These are phyloP conservation scores for Trichoderma pleuroti DNA, from an alignment of 2,329 filamentous ascomycete genomes.

Conservation along the genomic window DNA sequence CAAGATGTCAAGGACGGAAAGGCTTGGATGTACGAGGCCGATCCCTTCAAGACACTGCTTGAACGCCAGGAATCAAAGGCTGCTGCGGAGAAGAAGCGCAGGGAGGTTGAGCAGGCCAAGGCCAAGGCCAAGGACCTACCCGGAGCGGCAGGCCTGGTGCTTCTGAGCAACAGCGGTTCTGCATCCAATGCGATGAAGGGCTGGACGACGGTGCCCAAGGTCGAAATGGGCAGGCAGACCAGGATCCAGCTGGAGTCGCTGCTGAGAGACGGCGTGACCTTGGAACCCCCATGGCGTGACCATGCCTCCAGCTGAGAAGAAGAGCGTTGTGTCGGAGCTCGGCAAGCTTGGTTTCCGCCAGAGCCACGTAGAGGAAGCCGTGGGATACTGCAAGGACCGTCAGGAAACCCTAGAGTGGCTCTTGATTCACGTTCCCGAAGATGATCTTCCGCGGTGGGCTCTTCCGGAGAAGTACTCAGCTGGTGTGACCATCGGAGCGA, in stretches of 20 bases:
- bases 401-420: slow-evolving; percentile 96
- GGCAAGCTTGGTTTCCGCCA: slow-evolving; percentile 77
- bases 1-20: slow-evolving; percentile 72
- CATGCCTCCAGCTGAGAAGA: slow-evolving; percentile 57
- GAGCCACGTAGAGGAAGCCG: slow-evolving; percentile 85
- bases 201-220: slow-evolving; percentile 82
- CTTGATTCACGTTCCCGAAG: slow-evolving; percentile 92
- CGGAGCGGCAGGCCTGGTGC: slow-evolving; percentile 53
- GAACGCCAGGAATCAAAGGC: slow-evolving; percentile 77
- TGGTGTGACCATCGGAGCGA: slow-evolving; percentile 80
- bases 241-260: slow-evolving; percentile 75
- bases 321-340: slow-evolving; percentile 67
- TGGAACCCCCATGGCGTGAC: slow-evolving; percentile 82
- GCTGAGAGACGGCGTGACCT: slow-evolving; percentile 70
- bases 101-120: slow-evolving; percentile 63
- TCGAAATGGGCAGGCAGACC: slow-evolving; percentile 86
- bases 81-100: slow-evolving; percentile 73
- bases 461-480: slow-evolving; percentile 88
- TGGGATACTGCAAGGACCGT: slow-evolving; percentile 80
- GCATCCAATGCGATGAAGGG: slow-evolving; percentile 58
- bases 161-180: slow-evolving; percentile 44
- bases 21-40: slow-evolving; percentile 90
- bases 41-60: slow-evolving; percentile 79
- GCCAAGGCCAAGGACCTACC: slow-evolving; percentile 65
- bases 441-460: slow-evolving; percentile 90